Evolutionary conservation across 345 rosid genomes (phyloP).

Genomic region (Durio zibethinus): DNA sequence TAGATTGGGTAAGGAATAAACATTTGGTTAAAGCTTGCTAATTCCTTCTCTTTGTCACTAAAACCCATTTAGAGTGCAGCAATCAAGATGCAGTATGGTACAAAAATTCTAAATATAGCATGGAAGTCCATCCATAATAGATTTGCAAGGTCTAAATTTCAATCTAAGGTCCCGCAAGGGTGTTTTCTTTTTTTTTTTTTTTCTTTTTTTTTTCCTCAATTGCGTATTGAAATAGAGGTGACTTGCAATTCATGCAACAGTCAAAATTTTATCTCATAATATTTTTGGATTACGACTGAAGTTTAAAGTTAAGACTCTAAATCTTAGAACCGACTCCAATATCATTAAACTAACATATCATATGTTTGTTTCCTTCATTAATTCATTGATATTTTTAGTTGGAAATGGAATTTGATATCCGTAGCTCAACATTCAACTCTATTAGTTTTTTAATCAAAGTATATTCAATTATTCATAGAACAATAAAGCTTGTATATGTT

Average conservation of each 20-base stretch:
- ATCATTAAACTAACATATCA: too few species aligned
- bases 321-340: too few species aligned
- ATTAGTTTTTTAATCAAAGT: too few species aligned
- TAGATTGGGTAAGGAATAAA: background rate
- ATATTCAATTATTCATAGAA: too few species aligned
- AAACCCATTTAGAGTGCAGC: background rate
- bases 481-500: too few species aligned
- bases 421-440: background rate
- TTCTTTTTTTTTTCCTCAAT: background rate
- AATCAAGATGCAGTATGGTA: background rate
- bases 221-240: background rate
- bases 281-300: too few species aligned
- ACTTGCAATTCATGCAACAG: background rate
- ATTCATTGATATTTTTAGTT: too few species aligned
- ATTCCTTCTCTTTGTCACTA: background rate
- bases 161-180: background rate
- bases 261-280: background rate
- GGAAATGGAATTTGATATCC: too few species aligned
- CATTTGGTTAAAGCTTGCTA: background rate
- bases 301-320: too few species aligned
- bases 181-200: too few species aligned
- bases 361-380: too few species aligned
- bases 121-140: background rate
- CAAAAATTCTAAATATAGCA: background rate
- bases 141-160: background rate